Evolutionary conservation across 176 grass and related monocot species (phyloP).

Genomic region (Microstegium vimineum): DNA sequence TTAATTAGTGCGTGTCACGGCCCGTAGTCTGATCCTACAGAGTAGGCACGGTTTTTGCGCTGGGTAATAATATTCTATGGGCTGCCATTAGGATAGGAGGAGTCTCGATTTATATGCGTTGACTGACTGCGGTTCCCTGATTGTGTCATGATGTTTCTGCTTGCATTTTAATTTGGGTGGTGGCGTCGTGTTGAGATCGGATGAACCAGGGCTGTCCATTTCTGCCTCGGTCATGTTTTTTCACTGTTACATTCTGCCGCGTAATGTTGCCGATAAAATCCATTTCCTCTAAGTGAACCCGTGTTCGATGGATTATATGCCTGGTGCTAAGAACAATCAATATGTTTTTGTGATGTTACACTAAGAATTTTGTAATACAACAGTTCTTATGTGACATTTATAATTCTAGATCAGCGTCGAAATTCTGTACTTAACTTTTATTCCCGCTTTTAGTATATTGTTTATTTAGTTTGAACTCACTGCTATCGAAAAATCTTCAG

Average conservation of each 20-base stretch:
- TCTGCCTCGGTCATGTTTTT: not conserved
- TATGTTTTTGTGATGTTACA: not conserved
- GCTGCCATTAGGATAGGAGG: not conserved
- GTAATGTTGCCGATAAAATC: not conserved
- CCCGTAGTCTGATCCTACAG: not conserved
- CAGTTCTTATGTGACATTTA: not conserved
- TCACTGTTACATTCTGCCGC: not conserved
- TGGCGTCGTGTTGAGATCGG: not conserved
- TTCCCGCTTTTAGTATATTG: not conserved
- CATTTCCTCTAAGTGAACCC: not conserved
- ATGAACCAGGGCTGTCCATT: not conserved
- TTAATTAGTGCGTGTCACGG: no score
- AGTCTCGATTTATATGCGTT: not conserved
- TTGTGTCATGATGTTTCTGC: not conserved
- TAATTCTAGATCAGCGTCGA: not conserved
- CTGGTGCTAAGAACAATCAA: not conserved
- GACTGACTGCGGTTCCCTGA: not conserved
- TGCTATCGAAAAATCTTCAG: conserved; percentile 33
- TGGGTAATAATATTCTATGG: not conserved
- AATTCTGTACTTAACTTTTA: not conserved
- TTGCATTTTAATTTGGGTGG: not conserved
- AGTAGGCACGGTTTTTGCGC: not conserved
- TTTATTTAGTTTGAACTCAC: not conserved
- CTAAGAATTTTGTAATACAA: no score
- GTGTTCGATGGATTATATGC: not conserved